These are phyloP conservation scores for Aspergillus sojae DNA, from an alignment of 2,329 filamentous ascomycete species.

Conservation along the genomic window DNA sequence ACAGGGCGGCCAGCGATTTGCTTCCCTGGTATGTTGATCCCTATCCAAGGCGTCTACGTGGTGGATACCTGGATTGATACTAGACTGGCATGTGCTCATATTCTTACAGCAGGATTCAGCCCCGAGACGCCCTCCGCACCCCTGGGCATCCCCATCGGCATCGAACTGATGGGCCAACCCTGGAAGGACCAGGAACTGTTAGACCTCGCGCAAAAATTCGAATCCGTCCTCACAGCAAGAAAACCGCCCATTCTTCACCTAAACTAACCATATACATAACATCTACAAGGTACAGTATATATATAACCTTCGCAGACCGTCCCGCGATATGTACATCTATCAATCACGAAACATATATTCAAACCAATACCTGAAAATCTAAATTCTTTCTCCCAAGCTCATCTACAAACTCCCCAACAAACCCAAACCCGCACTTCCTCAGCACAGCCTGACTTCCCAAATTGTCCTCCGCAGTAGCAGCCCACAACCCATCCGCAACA, in stretches of 20 bases:
- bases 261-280: neutral
- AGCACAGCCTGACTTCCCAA: conserved; percentile 59
- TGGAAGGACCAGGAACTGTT: conserved; percentile 60
- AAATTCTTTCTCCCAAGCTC: conserved; percentile 10
- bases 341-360: neutral
- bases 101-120: conserved; percentile 50
- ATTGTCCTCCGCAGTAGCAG: conserved; percentile 55
- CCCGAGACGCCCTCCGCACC: conserved; percentile 52
- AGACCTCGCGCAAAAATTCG: conserved; percentile 56
- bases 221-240: conserved; percentile 23
- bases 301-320: neutral
- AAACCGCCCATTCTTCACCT: neutral
- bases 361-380: conserved; percentile 7
- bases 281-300: neutral
- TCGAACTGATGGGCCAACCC: conserved; percentile 63
- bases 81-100: neutral
- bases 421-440: conserved; percentile 40
- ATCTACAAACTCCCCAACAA: conserved; percentile 12
- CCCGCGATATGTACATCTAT: neutral
- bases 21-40: conserved; percentile 39
- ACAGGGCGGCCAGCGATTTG: conserved; percentile 57
- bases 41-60: neutral
- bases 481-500: conserved; percentile 36
- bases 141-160: conserved; percentile 63
- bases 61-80: neutral